Conservation (phyloP, 2,329 filamentous ascomycete genomes). For the Teratosphaeria pseudoeucalypti region DNA sequence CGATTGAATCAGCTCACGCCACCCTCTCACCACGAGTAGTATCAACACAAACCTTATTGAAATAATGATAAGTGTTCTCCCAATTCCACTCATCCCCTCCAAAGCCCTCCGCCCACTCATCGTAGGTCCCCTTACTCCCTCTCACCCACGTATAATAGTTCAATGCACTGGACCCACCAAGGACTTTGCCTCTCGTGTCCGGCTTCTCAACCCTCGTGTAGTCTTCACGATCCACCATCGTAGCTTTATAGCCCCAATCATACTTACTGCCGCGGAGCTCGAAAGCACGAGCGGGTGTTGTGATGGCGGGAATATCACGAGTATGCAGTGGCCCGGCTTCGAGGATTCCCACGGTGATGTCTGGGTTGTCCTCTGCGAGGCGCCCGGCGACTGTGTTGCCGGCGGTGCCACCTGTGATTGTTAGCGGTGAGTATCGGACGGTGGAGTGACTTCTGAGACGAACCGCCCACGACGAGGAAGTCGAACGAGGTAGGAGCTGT, state of each 20-base stretch:
- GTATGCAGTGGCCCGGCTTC: slow-evolving; percentile 20
- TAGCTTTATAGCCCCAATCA: background rate
- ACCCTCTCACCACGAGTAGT: background rate
- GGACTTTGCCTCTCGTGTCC: slow-evolving; percentile 2
- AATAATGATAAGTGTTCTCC: slow-evolving; percentile 15
- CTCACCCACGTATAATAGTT: slow-evolving; percentile 22
- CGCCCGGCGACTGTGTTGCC: slow-evolving; percentile 12
- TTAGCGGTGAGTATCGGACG: background rate
- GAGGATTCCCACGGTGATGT: slow-evolving; percentile 20
- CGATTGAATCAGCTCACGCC: background rate
- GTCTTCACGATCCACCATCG: background rate
- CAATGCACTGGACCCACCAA: slow-evolving; percentile 29
- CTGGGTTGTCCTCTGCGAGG: slow-evolving; percentile 10
- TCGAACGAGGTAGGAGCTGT: background rate
- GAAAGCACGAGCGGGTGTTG: background rate
- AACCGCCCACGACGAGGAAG: background rate
- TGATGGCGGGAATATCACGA: background rate
- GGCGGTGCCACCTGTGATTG: slow-evolving; percentile 6
- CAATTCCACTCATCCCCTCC: slow-evolving; percentile 30
- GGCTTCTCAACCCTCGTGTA: background rate
- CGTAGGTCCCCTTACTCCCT: slow-evolving; percentile 20
- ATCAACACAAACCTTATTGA: background rate
- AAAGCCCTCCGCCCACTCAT: slow-evolving; percentile 25
- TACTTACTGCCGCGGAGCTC: background rate
- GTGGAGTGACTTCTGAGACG: background rate